A percentile compares a stretch with the other conserved stretches of the same genome.
phyloP scores from a whole-genome alignment of 2,329 filamentous ascomycete species.

The Pseudocercospora ulei region DNA sequence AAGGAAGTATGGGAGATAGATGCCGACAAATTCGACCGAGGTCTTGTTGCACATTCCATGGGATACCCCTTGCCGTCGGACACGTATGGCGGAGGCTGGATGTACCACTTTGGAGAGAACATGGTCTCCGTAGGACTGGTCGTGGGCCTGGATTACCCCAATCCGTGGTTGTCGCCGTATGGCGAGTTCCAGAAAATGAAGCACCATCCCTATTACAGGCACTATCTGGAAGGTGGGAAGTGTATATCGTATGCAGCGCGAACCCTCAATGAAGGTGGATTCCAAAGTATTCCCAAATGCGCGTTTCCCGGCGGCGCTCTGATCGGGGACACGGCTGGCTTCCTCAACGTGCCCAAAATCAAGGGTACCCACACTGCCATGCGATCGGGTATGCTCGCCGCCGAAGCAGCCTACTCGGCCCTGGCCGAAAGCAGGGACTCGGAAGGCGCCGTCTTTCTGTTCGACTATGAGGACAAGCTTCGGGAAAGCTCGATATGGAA shows the following conservation, averaged over 20 bases:
- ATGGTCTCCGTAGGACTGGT: conserved; percentile 86
- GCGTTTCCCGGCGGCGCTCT: conserved; percentile 91
- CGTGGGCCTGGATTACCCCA: conserved; percentile 86
- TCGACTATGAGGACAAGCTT: conserved; percentile 83
- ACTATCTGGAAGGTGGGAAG: conserved; percentile 86
- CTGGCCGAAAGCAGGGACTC: conserved; percentile 47
- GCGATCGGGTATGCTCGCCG: conserved; percentile 93
- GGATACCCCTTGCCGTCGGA: conserved; percentile 81
- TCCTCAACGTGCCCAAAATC: conserved; percentile 95
- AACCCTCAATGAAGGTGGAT: conserved; percentile 85
- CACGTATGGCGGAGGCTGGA: conserved; percentile 95
- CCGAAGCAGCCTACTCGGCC: conserved; percentile 77
- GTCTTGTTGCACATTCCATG: conserved; percentile 78
- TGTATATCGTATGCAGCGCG: conserved; percentile 94
- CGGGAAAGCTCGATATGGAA: conserved; percentile 84
- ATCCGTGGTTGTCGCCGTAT: conserved; percentile 93
- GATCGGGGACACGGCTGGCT: conserved; percentile 91
- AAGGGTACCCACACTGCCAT: conserved; percentile 98
- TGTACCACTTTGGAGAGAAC: conserved; percentile 99
- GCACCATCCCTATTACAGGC: conserved; percentile 81
- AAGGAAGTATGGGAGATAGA: conserved; percentile 98
- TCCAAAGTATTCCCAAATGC: conserved; percentile 94
- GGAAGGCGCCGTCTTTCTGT: conserved; percentile 73
- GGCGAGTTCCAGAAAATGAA: conserved; percentile 98
- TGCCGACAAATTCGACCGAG: conserved; percentile 82